Percentiles rank a stretch among this genome's conserved stretches.
Conservation (phyloP, 768 basidiomycete genomes). For the Lactarius tabidus region DNA sequence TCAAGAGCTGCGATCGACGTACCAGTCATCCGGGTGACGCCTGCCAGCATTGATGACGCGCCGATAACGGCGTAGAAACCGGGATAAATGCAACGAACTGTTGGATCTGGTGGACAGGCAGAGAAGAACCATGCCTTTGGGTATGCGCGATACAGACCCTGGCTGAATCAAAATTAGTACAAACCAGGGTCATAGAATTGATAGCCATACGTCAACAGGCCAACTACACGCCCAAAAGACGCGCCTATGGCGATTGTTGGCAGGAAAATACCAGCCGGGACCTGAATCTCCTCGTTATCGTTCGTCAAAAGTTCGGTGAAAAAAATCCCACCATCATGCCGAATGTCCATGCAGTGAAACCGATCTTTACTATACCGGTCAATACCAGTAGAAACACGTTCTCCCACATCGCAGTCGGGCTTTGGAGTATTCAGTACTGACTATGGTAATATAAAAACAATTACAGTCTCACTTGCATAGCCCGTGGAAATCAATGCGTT, state of each 20-base stretch:
- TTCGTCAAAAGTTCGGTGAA: background rate
- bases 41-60: conserved; percentile 70
- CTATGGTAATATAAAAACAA: background rate
- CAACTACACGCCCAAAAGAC: conserved; percentile 66
- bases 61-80: conserved; percentile 78
- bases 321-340: conserved; percentile 60
- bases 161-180: conserved; percentile 36
- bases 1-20: conserved; percentile 26
- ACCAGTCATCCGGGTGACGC: conserved; percentile 77
- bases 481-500: conserved; percentile 64
- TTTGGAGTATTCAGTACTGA: conserved; percentile 28
- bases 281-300: conserved; percentile 35
- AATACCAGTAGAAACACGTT: conserved; percentile 64
- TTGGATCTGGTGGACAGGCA: conserved; percentile 68
- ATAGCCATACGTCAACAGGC: conserved; percentile 54
- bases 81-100: conserved; percentile 64
- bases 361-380: conserved; percentile 57
- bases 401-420: conserved; percentile 60
- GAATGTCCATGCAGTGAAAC: conserved; percentile 71
- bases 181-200: background rate
- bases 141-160: conserved; percentile 62
- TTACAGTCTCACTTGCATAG: conserved; percentile 65
- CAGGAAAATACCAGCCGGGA: conserved; percentile 73
- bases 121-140: conserved; percentile 67
- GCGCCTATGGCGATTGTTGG: conserved; percentile 75